Conservation (phyloP, 805 yeast genomes). For the Alloascoidea hylecoeti region DNA sequence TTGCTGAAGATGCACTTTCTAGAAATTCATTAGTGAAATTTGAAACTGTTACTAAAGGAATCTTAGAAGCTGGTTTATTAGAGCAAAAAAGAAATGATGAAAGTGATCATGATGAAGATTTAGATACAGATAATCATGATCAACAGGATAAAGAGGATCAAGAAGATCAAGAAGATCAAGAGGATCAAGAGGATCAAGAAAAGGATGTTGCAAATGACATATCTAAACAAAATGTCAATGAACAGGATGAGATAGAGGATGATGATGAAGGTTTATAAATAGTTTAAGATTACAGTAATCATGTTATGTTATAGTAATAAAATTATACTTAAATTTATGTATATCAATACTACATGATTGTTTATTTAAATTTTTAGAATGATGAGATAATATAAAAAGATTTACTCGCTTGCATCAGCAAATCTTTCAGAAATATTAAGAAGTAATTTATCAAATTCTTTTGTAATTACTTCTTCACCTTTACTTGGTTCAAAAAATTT, state of each 20-base stretch:
- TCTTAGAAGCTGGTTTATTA: conserved; percentile 10
- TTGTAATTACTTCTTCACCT: conserved; percentile 69
- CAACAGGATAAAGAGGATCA: not conserved
- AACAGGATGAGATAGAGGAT: too few relatives aligned
- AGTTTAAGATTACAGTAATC: too few relatives aligned
- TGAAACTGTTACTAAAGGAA: conserved; percentile 9
- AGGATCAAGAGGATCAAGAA: not conserved
- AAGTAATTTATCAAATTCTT: conserved; percentile 66
- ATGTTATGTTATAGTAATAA: too few relatives aligned
- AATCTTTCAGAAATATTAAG: conserved; percentile 75
- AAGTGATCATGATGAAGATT: conserved; percentile 5
- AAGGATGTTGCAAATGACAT: not conserved
- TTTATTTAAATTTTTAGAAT: too few relatives aligned
- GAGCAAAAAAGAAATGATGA: conserved; percentile 10
- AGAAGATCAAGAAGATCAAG: not conserved
- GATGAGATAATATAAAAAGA: too few relatives aligned
- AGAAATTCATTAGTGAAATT: conserved; percentile 21
- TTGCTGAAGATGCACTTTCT: conserved; percentile 17
- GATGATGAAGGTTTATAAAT: too few relatives aligned
- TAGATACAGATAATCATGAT: conserved; percentile 5
- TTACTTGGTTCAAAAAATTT: conserved; percentile 92
- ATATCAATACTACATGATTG: too few relatives aligned
- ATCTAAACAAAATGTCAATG: too few relatives aligned
- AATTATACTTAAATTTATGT: too few relatives aligned
- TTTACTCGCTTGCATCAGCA: conserved; percentile 86